A percentile compares a stretch with the other conserved stretches of the same genome.
These are phyloP conservation scores for Sphaerobolus stellatus DNA, from an alignment of 1,284 basidiomycete genomes.

Conservation along the genomic window DNA sequence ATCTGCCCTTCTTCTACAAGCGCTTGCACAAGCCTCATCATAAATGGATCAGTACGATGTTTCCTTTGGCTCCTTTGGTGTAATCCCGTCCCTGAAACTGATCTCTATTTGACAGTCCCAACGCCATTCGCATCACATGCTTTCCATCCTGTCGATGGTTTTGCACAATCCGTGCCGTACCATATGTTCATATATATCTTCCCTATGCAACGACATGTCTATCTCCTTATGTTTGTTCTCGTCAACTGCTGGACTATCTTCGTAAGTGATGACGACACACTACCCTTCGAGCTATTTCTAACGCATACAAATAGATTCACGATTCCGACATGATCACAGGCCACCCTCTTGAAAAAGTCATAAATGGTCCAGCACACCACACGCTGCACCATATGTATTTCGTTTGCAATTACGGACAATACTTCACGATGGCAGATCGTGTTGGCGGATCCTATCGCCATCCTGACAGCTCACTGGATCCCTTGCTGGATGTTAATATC, in stretches of 20 bases:
- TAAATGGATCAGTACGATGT: constrained; percentile 88
- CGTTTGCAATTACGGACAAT: constrained; percentile 95
- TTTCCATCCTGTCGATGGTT: constrained; percentile 97
- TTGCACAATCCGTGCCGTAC: constrained; percentile 91
- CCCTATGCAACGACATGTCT: constrained; percentile 84
- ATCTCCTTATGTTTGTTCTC: constrained; percentile 80
- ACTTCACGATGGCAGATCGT: constrained; percentile 95
- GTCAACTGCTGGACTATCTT: constrained; percentile 94
- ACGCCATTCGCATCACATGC: constrained; percentile 97
- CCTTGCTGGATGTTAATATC: constrained; percentile 67
- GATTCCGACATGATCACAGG: constrained; percentile 99
- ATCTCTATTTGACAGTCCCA: constrained; percentile 65
- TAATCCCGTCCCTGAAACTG: constrained; percentile 7
- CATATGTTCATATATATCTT: constrained; percentile 92
- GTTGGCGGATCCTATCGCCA: constrained; percentile 84
- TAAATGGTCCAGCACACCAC: constrained; percentile 98
- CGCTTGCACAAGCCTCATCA: constrained; percentile 94
- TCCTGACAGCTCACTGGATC: constrained; percentile 82
- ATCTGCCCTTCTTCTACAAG: constrained; percentile 89
- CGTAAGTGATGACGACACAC: too few species aligned
- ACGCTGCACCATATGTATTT: constrained; percentile 96
- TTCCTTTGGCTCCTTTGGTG: constrained; percentile 4
- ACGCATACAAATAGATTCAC: constrained; percentile 71
- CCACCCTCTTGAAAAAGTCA: constrained; percentile 84
- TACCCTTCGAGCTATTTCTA: not conserved